Conservation (phyloP, 2,329 filamentous ascomycete genomes). For the Aphanoascus verrucosus region DNA sequence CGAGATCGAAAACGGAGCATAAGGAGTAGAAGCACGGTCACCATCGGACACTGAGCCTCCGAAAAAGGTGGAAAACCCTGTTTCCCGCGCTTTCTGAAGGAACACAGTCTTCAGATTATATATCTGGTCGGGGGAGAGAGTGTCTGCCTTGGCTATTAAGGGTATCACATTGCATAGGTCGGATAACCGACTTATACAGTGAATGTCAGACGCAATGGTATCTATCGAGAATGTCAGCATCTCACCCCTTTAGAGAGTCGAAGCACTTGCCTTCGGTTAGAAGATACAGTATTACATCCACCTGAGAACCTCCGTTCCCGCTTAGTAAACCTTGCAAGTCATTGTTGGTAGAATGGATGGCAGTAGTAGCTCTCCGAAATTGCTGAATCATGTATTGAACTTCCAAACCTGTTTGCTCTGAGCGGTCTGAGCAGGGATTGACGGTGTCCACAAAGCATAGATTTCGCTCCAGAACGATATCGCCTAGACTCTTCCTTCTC, state of each 20-base stretch:
- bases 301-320: slow-evolving; percentile 68
- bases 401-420: slow-evolving; percentile 48
- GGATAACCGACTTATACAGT: slow-evolving; percentile 59
- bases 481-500: slow-evolving; percentile 60
- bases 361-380: slow-evolving; percentile 52
- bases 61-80: slow-evolving; percentile 52
- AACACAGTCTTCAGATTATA: slow-evolving; percentile 47
- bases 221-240: slow-evolving; percentile 31
- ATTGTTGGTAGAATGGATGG: slow-evolving; percentile 53
- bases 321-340: slow-evolving; percentile 70
- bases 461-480: slow-evolving; percentile 77
- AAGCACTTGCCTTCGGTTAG: slow-evolving; percentile 54
- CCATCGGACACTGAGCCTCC: slow-evolving; percentile 20
- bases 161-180: slow-evolving; percentile 75
- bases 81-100: slow-evolving; percentile 26
- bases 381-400: slow-evolving; percentile 63
- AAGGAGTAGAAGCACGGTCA: slow-evolving; percentile 22
- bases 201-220: slow-evolving; percentile 54
- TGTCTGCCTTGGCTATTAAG: slow-evolving; percentile 66
- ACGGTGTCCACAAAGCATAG: slow-evolving; percentile 86
- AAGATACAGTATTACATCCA: slow-evolving; percentile 78
- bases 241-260: background rate
- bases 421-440: slow-evolving; percentile 43
- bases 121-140: slow-evolving; percentile 49
- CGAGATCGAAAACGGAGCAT: slow-evolving; percentile 62